A percentile compares a stretch with the other conserved stretches of the same genome.
Evolutionary conservation across 2,329 filamentous ascomycete species (phyloP).

Genomic region (Cladorrhinum sp.): DNA sequence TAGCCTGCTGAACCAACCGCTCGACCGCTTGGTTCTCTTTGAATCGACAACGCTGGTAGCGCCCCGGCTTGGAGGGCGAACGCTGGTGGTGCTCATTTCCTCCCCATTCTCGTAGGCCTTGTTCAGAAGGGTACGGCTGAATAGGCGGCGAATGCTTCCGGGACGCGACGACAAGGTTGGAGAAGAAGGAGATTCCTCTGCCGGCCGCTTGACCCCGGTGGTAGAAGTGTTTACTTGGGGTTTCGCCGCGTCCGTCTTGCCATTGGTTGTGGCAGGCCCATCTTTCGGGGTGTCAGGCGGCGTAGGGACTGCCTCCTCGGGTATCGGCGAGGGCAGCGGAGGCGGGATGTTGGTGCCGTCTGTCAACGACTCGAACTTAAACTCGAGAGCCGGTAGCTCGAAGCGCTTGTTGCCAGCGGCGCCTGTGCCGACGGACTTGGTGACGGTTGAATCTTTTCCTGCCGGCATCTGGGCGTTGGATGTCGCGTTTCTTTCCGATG

Average conservation of each 20-base stretch:
- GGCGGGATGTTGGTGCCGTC: constrained; percentile 61
- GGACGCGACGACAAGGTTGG: constrained; percentile 50
- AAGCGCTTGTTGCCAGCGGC: constrained; percentile 37
- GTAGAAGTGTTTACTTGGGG: constrained; percentile 32
- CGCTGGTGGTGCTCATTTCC: constrained; percentile 35
- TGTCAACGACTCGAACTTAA: constrained; percentile 58
- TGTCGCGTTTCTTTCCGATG: neutral
- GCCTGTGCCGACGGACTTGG: constrained; percentile 14
- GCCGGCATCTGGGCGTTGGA: constrained; percentile 28
- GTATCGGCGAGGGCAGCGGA: constrained; percentile 52
- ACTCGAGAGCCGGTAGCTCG: constrained; percentile 56
- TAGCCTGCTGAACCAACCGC: constrained; percentile 58
- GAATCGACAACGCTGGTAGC: constrained; percentile 49
- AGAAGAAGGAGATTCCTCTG: constrained; percentile 51
- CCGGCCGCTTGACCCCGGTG: constrained; percentile 46
- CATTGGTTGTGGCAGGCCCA: constrained; percentile 36
- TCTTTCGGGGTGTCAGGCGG: constrained; percentile 38
- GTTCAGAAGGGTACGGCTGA: constrained; percentile 56
- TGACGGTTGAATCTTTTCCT: constrained; percentile 25
- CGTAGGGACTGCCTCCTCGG: constrained; percentile 41
- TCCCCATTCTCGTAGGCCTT: constrained; percentile 50
- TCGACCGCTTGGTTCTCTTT: constrained; percentile 53
- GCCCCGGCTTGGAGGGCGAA: constrained; percentile 50
- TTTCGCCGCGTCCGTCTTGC: constrained; percentile 32
- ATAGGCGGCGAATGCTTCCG: constrained; percentile 56